Evolutionary conservation across 106 monocot genomes (phyloP), one percentile per base, ranked within the genome.

Genomic region (Chionographis japonica): DNA sequence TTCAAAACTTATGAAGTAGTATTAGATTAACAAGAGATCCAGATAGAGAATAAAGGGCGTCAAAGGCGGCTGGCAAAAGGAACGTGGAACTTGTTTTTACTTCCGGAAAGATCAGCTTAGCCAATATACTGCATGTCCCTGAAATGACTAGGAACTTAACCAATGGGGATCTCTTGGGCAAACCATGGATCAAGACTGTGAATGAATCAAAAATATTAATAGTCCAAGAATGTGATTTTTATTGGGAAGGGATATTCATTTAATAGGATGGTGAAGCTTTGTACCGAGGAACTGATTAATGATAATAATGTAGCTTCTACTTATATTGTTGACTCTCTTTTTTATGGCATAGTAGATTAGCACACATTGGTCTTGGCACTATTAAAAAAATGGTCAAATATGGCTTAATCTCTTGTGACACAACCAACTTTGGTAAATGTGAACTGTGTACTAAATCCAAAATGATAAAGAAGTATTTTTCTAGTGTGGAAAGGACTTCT

Each of bases 121-220:
- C 9, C 12, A 68, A 68, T 68, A 38, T 40, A 17, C 40, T 68
- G 2, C 37, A 68, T 56, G 54, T 55, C 3, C 68, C 40, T 17
- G 4, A 56, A 5, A 46, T 46, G 43, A 46, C 9, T 46, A 6
- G 2, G 9, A 46, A 46, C 9, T 10, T 46, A 46, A 10, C 9
- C 8, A 46, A 2, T 10, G 46, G 2, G 9, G 5, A 46, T 46
- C 46, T 46, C 9, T 10, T 46, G 5, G 5, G 46, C 9, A 46
- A 46, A 46, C 0, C 46, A 6, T 0, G 46, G 5, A 10, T 46
- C 8, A 46, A 46, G 9, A 46, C 9, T 46, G 46, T 46, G 46
- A 1, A 46, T 46, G 46, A 46, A 10, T 5, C 46, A 2, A 2
- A 2, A 46, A 46, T 1, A 46, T 46, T 46, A 46, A 46, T 46